Evolutionary conservation across 352 stramenopile species (phyloP), one percentile per base, ranked within the genome.

Genomic region (Phytophthora pisi): DNA sequence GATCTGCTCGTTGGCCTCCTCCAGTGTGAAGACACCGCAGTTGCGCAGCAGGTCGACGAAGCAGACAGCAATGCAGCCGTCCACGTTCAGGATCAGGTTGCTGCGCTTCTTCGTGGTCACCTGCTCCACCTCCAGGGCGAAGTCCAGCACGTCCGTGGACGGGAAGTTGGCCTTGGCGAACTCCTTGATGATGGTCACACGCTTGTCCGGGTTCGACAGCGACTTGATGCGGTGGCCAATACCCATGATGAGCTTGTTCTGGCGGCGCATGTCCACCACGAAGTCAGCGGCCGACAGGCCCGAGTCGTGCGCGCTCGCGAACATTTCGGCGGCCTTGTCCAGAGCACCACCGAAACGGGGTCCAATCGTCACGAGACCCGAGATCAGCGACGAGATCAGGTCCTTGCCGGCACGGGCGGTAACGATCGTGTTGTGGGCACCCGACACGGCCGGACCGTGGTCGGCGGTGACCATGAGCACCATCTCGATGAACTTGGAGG

Each of bases 31-130:
- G 49, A 91, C 88, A 28, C 90, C 90, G 58, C 89, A 97, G 67
- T 91, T 91, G 59, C 96, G 91, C 57, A 99, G 79, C 78, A 99
- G 72, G 72, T 99, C 97, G 38, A 99, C 96, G 76, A 99, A 99
- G 80, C 93, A 98, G 30, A 96, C 95, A 45, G 95, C 97, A 64
- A 99, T 98, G 64, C 94, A 98, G 50, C 96, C 97, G 72, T 99
- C 97, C 30, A 99, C 97, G 81, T 99, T 99, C 20, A 99, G 79
- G 71, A 99, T 99, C n/a, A 99, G 76, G 72, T 97, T 99, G 66
- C 93, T 95, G 72, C 92, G 95, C 84, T 99, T 99, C 82, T 98
- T 97, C 13, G 95, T 98, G 40, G 97, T 99, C 58, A 98, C 89
- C 79, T 98, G 91, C 74, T 99, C 96, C 51, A 99, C 95, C 53